Conservation (phyloP, 179 eudicot species). For the Beta corolliflora region DNA sequence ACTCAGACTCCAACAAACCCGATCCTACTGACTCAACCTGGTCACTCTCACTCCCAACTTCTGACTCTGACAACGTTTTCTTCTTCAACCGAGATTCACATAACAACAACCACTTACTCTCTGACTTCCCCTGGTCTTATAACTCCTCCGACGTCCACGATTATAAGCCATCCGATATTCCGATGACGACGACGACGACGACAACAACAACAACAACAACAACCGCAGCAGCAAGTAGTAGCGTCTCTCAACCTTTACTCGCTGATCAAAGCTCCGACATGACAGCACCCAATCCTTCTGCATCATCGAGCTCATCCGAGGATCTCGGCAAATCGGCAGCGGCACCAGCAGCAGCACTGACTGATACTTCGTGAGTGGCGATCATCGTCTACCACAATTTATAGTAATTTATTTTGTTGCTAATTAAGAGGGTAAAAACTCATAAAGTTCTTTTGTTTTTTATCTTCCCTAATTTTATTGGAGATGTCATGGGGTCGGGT, state of each 20-base stretch:
- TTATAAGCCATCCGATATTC: constrained; percentile 22
- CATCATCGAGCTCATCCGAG: constrained; percentile 69
- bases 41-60: constrained; percentile 22
- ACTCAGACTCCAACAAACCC: constrained; percentile 28
- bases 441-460: background rate
- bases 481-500: constrained; percentile 25
- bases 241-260: background rate
- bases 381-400: background rate
- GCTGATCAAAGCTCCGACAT: constrained; percentile 15
- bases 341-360: constrained; percentile 21
- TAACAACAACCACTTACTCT: constrained; percentile 12
- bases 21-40: constrained; percentile 34
- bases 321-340: constrained; percentile 40
- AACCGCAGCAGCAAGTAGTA: background rate
- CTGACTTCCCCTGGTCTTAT: constrained; percentile 55
- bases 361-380: constrained; percentile 63
- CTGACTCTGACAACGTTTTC: constrained; percentile 30
- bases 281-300: constrained; percentile 36
- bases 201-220: background rate
- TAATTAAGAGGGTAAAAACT: background rate
- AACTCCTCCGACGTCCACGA: constrained; percentile 20
- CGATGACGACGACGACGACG: constrained; percentile 6
- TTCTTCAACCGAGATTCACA: constrained; percentile 24
- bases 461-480: no score
- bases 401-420: background rate